phyloP scores from a whole-genome alignment of 2,329 filamentous ascomycete genomes.

The Balansia obtecta region DNA sequence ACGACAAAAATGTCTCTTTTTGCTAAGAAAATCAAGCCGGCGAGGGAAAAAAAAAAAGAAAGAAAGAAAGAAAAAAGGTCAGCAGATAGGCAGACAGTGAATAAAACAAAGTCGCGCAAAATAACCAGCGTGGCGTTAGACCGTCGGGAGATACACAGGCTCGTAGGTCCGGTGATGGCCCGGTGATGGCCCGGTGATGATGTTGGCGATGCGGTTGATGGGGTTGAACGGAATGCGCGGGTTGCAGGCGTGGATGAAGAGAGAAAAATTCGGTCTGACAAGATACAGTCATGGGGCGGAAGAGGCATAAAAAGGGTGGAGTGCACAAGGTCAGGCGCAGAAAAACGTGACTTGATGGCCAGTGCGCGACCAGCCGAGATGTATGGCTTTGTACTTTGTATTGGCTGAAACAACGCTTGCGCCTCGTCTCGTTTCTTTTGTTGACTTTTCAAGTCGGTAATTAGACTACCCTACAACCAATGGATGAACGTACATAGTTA shows the following conservation, averaged over 20 bases:
- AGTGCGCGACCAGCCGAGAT: no score
- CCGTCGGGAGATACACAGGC: not conserved
- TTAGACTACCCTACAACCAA: no score
- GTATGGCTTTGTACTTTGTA: no score
- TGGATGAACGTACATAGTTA: no score
- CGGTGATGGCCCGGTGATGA: not conserved
- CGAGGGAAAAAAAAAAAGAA: no score
- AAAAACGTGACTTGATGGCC: slow-evolving; percentile 1
- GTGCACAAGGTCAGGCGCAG: not conserved
- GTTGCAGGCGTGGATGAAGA: not conserved
- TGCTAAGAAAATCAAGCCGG: slow-evolving; percentile 2
- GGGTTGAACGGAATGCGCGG: not conserved
- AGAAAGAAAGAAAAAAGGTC: not conserved
- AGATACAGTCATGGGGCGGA: not conserved
- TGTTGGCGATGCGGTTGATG: not conserved
- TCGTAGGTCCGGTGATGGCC: not conserved
- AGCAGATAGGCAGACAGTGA: not conserved
- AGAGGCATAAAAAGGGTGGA: slow-evolving; percentile 4
- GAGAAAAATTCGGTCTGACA: not conserved
- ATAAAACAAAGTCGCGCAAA: not conserved
- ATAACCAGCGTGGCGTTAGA: not conserved
- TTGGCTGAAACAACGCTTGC: no score
- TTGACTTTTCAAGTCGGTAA: no score
- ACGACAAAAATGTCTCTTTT: not conserved
- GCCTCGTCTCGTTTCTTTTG: no score